Base-by-base conservation (phyloP, 2,329 filamentous ascomycete species). In the Dactylellina drechsleri region DNA sequence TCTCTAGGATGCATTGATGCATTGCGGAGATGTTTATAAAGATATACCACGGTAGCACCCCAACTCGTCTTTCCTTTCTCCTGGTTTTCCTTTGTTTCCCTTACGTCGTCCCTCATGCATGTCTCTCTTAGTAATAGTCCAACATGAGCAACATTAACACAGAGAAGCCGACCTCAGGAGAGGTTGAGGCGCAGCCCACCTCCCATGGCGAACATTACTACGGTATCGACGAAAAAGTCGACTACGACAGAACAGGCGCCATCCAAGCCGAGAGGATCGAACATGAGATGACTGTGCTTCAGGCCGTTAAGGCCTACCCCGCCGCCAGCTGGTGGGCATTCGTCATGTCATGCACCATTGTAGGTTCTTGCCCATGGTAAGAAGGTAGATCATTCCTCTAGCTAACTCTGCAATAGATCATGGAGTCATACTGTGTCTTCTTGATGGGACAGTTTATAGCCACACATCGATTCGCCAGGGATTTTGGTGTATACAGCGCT, bases 401-500 rank as follows among this genome's bases (percentile, higher is more conserved):
- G 71, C 79, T 79, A 60, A 79, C 66, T 60, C 40, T 49, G 77
- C 66, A 18, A 66, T 77, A 89, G 87, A 87, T 85, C 80, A 85
- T 85, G 84, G 83, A 84, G 45, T 83, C 81, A 4, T 76, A 80
- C 72, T 79, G 79, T 64, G 76, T 76, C 61, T 74, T 76, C 47
- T 77, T 80, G 16, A 79, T 83, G 15, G 79, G 77, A 74, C 82
- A 81, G 64, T 82, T 83, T 64, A 83, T 81, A 75, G 86, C 85
- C 45, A 86, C 87, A 62, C 83, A 84, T 6, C 84, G 86, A 78
- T 88, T 88, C 81, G 87, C 86, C 78, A 80, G 80, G 77, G 88
- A 88, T 80, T 88, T 87, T 78, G 87, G 87, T 68, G 81, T 86
- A 41, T 75, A 12, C 2, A 80, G 81, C 77, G 82, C 84, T 2